Evolutionary conservation across 441 rosid species (phyloP).

Genomic region (Geranium incanum): DNA sequence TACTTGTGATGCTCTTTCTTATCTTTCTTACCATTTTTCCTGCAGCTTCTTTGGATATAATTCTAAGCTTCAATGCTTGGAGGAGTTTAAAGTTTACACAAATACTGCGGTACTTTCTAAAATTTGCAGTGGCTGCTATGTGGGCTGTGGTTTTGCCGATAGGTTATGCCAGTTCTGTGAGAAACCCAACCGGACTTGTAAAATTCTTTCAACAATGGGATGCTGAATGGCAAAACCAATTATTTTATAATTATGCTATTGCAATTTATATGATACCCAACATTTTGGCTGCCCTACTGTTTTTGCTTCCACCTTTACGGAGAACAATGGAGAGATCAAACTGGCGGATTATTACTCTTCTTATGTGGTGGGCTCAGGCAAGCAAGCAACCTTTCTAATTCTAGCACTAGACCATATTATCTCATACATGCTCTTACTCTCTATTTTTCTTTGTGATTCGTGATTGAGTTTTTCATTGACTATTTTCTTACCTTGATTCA

Average conservation of each 20-base stretch:
- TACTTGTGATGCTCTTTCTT: constrained; percentile 7
- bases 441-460: neutral
- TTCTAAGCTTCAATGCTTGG: constrained; percentile 89
- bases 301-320: constrained; percentile 73
- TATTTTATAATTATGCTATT: constrained; percentile 66
- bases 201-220: constrained; percentile 64
- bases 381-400: constrained; percentile 37
- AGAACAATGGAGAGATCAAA: constrained; percentile 86
- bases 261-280: constrained; percentile 81
- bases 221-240: constrained; percentile 54
- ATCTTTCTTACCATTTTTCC: constrained; percentile 18
- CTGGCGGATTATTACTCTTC: constrained; percentile 54
- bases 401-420: constrained; percentile 2
- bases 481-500: constrained; percentile 14
- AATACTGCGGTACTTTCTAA: constrained; percentile 69
- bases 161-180: constrained; percentile 65
- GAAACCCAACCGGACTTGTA: constrained; percentile 65
- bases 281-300: constrained; percentile 61
- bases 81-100: constrained; percentile 72
- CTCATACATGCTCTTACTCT: neutral
- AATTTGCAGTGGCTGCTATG: constrained; percentile 66
- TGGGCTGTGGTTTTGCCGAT: constrained; percentile 87
- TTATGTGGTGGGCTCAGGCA: constrained; percentile 99
- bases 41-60: constrained; percentile 77
- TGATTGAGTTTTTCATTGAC: constrained; percentile 7